Conservation (phyloP, 2,329 filamentous ascomycete species). For the Talaromyces sp. region DNA sequence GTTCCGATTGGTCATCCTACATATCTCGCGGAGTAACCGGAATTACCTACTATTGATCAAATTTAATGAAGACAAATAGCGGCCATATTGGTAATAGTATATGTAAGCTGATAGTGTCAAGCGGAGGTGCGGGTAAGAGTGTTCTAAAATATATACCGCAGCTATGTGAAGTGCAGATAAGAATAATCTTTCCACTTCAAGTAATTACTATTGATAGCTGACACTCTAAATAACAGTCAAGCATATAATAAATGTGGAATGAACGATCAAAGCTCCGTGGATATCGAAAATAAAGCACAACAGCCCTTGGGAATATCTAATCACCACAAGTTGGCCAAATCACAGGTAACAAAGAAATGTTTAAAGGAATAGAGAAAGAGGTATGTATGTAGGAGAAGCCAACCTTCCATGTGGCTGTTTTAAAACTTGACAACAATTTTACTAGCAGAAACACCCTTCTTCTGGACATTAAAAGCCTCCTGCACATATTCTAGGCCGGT, state of each 20-base stretch:
- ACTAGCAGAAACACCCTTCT: constrained; percentile 43
- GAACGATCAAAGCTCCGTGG: constrained; percentile 6
- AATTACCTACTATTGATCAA: background rate
- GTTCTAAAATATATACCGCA: background rate
- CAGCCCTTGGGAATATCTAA: constrained; percentile 2
- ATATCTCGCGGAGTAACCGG: background rate
- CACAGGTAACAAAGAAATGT: background rate
- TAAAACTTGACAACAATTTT: constrained; percentile 40
- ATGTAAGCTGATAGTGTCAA: background rate
- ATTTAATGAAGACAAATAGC: background rate
- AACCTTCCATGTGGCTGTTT: background rate
- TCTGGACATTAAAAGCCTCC: constrained; percentile 37
- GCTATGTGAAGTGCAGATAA: background rate
- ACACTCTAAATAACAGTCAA: background rate
- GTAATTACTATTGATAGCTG: background rate
- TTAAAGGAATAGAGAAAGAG: background rate
- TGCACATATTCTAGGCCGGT: constrained; percentile 44
- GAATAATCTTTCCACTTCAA: background rate
- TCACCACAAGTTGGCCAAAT: background rate
- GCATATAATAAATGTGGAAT: background rate
- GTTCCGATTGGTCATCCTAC: background rate
- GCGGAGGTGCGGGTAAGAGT: background rate
- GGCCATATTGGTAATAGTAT: background rate
- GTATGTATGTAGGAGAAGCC: background rate
- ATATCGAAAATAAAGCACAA: background rate